phyloP scores from a whole-genome alignment of 2,329 filamentous ascomycete genomes.

The Fusarium verrucosum region DNA sequence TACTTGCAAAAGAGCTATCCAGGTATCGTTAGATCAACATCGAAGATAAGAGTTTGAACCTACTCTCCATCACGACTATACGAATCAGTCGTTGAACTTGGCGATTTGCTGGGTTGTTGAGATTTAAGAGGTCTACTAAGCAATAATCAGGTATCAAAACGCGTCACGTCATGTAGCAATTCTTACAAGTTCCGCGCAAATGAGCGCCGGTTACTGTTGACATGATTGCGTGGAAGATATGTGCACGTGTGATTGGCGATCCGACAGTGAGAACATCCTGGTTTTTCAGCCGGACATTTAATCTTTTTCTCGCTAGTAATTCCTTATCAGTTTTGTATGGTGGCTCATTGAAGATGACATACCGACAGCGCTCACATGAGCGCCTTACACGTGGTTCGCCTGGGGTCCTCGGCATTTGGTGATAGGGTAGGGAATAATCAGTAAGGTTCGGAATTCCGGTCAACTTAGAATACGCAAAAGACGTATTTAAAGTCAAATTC shows the following conservation, averaged over 20 bases:
- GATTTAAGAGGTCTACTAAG: slow-evolving; percentile 3
- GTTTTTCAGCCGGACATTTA: slow-evolving; percentile 41
- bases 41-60: rapidly evolving
- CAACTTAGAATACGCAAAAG: background rate
- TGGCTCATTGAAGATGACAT: background rate
- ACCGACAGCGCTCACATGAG: slow-evolving; percentile 40
- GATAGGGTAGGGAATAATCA: too few relatives aligned
- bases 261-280: slow-evolving; percentile 35
- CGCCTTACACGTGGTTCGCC: slow-evolving; percentile 33
- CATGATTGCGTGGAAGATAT: slow-evolving; percentile 34
- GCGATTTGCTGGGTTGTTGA: background rate
- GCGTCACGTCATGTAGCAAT: rapidly evolving
- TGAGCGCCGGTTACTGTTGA: background rate
- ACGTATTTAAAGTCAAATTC: background rate
- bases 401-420: slow-evolving; percentile 12
- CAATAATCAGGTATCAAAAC: background rate
- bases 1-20: background rate
- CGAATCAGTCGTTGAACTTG: background rate
- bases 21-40: background rate
- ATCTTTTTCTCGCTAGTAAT: slow-evolving; percentile 36
- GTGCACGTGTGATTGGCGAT: slow-evolving; percentile 28
- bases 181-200: slow-evolving; percentile 7
- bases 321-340: background rate
- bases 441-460: slow-evolving; percentile 16
- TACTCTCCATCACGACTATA: slow-evolving; percentile 5